phyloP scores from a whole-genome alignment of 495 filamentous ascomycete genomes.

The Neurospora sp. region DNA sequence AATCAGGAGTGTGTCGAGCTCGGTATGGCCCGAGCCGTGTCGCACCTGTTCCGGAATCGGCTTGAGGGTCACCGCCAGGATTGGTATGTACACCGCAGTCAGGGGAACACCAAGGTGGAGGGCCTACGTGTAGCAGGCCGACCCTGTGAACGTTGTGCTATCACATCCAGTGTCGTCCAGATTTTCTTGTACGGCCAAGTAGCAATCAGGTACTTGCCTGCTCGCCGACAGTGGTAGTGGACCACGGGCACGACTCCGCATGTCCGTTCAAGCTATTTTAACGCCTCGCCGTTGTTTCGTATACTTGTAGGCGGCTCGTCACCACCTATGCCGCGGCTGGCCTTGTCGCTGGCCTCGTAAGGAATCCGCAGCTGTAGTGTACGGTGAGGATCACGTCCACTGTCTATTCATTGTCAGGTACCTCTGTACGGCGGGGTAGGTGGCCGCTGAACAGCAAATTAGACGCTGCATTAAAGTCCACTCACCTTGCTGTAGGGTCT shows the following conservation, averaged over 20 bases:
- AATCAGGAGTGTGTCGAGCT: neutral
- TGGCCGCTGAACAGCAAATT: neutral
- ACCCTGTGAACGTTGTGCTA: neutral
- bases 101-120: neutral
- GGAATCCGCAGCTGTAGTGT: neutral
- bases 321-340: slow-evolving; percentile 3
- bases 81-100: slow-evolving; percentile 9
- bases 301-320: slow-evolving; percentile 1
- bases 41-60: neutral
- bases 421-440: neutral
- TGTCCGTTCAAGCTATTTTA: neutral
- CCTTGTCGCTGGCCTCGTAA: neutral
- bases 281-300: slow-evolving; percentile 2
- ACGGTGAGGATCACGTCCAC: neutral
- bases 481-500: neutral
- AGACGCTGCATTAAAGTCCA: neutral
- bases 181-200: slow-evolving; percentile 7
- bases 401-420: neutral
- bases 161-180: slow-evolving; percentile 2
- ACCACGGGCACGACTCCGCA: slow-evolving; percentile 5
- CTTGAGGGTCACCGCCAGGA: neutral
- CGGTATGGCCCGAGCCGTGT: neutral
- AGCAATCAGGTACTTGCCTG: slow-evolving; percentile 3
- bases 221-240: neutral
- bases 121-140: neutral